Evolutionary conservation across 306 rosid species (phyloP), one percentile per base, ranked within the genome.

Genomic region (Quercus alba): DNA sequence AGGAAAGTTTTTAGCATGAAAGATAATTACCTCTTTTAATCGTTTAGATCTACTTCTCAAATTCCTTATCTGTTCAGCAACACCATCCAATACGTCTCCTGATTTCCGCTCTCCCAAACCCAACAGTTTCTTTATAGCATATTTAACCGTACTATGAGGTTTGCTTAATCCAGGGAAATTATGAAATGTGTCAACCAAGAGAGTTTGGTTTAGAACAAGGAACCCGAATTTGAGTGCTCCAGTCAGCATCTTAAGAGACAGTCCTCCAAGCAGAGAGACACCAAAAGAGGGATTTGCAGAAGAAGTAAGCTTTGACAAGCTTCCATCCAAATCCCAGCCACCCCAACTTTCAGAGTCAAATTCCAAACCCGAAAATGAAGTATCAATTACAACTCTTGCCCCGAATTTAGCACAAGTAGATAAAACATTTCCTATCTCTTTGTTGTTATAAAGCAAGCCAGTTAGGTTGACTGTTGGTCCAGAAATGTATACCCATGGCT

Each of bases 391-490:
- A 73, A 95, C 99, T 85, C 91, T 91, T 19, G 98, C 99, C 63
- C 99, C 97, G 78, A 83, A 86, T 76, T 80, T 90, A 76, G 97
- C 92, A 84, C 99, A 93, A 66, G 86, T 79, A 59, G 78, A 72
- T 77, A 95, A 81, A 78, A 93, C 81, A 81, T 61, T 82, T 77
- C 77, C 92, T 5, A 95, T 93, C 87, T 95, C 98, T 61, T 75
- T 62, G 85, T 85, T 88, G 92, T 79, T 83, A 80, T 95, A 95
- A 82, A 95, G 71, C 84, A 85, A 84, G 85, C 99, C 99, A 76
- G 98, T 95, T 70, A 98, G 99, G 84, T 75, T 91, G 66, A 93
- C 79, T 46, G 99, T 95, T 77, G 99, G 99, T 56, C 99, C 99
- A 82, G 94, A 95, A 83, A 95, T 90, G 88, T 89, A 93, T 25